Percentiles rank a stretch among this genome's conserved stretches.
phyloP scores from a whole-genome alignment of 176 grass and related monocot species.

The Eremochloa ophiuroides region DNA sequence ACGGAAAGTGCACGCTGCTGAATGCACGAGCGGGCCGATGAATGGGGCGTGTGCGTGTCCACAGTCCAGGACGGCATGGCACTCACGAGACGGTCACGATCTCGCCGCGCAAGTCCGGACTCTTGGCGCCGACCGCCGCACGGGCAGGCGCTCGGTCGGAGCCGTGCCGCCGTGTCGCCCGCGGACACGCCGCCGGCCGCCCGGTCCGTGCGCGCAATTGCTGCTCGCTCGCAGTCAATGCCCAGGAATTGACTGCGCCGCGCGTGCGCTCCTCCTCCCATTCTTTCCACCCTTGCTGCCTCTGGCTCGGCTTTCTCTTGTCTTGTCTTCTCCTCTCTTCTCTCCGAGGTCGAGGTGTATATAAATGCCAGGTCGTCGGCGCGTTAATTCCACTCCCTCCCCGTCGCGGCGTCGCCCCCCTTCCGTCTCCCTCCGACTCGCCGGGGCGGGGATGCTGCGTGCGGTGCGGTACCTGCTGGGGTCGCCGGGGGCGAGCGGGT shows the following conservation, averaged over 20 bases:
- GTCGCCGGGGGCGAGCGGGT: constrained; percentile 56
- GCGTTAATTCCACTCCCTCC: too few species aligned
- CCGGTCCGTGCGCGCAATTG: not conserved
- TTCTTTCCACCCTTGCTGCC: not conserved
- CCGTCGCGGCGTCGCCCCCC: too few species aligned
- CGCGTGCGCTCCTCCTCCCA: not conserved
- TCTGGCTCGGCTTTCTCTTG: not conserved
- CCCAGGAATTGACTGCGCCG: not conserved
- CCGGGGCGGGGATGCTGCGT: constrained; percentile 75
- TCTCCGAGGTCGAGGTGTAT: not conserved
- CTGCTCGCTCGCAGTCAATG: not conserved
- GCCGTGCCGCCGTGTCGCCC: too few species aligned
- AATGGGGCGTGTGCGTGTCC: not conserved
- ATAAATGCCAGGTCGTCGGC: not conserved
- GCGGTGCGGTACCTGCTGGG: constrained; percentile 74
- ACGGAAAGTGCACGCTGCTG: not conserved
- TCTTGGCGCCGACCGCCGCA: too few species aligned
- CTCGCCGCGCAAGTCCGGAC: not conserved
- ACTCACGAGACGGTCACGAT: not conserved
- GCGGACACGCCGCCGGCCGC: too few species aligned
- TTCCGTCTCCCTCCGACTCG: too few species aligned
- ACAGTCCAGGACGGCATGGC: not conserved
- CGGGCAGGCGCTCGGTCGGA: too few species aligned
- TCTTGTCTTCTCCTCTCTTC: not conserved
- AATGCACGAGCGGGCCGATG: not conserved